These are phyloP conservation scores for Scenedesmus sp. DNA, from an alignment of 163 green algal species.

Conservation along the genomic window DNA sequence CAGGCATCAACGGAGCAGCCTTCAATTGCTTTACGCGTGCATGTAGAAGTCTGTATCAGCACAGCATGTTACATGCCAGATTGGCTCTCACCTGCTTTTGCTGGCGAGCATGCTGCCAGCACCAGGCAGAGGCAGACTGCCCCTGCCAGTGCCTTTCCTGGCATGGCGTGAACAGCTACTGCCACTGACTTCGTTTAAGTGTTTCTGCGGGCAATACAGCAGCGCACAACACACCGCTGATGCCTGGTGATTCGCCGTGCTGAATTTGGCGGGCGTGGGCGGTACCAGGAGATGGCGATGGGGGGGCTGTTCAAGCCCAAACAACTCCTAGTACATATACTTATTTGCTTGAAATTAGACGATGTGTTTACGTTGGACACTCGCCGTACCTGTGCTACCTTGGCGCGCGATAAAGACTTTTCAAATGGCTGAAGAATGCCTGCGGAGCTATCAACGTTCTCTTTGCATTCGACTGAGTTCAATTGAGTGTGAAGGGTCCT, in stretches of 20 bases:
- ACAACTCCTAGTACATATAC: too few species aligned
- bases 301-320: not conserved
- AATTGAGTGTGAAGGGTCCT: too few species aligned
- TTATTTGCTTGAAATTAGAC: too few species aligned
- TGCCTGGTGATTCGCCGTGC: not conserved
- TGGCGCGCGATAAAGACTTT: too few species aligned
- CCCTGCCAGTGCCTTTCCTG: not conserved
- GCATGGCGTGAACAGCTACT: not conserved
- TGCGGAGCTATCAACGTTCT: too few species aligned
- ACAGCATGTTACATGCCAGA: not conserved
- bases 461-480: too few species aligned
- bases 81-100: not conserved
- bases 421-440: too few species aligned
- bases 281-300: not conserved
- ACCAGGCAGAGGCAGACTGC: constrained; percentile 5
- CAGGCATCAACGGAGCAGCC: too few species aligned
- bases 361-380: too few species aligned
- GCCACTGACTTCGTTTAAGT: not conserved
- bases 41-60: too few species aligned
- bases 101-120: not conserved
- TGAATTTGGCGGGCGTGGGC: not conserved
- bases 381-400: too few species aligned
- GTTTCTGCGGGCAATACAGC: not conserved
- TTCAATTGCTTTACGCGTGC: too few species aligned
- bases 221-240: not conserved